Percentiles rank a stretch among this genome's conserved stretches.
Evolutionary conservation across 1,284 basidiomycete genomes (phyloP).

Genomic region (Sphagnurus paluster): DNA sequence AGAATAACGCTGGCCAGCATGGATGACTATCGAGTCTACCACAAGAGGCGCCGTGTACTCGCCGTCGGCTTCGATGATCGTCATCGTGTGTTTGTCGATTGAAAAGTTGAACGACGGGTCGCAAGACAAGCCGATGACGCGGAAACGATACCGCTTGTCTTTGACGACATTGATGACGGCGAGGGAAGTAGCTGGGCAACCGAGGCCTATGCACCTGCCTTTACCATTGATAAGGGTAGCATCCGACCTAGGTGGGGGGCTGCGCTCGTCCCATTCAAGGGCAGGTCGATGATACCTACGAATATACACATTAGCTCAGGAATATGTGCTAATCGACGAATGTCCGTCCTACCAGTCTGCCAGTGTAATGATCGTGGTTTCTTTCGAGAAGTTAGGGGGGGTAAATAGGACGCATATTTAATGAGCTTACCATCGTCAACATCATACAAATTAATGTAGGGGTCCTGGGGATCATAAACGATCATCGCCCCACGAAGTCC

Average conservation of each 20-base stretch:
- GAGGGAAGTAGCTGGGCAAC: constrained; percentile 31
- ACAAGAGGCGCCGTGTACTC: constrained; percentile 16
- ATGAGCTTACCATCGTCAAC: background rate
- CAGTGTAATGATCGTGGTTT: constrained; percentile 37
- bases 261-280: background rate
- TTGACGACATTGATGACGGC: constrained; percentile 26
- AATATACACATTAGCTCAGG: constrained; percentile 5
- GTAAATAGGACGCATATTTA: background rate
- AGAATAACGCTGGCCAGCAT: constrained; percentile 40
- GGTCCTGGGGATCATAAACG: background rate
- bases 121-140: constrained; percentile 41
- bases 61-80: constrained; percentile 42
- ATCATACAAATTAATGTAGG: background rate
- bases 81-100: constrained; percentile 39
- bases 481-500: background rate
- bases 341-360: constrained; percentile 43
- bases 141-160: constrained; percentile 38
- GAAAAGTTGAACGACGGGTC: constrained; percentile 39
- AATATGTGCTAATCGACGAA: constrained; percentile 28
- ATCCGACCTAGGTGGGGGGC: constrained; percentile 28
- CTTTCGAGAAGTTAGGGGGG: constrained; percentile 17
- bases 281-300: constrained; percentile 2
- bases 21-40: constrained; percentile 21
- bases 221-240: constrained; percentile 54
- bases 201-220: constrained; percentile 37